These are phyloP conservation scores for Phaseolus coccineus DNA, from an alignment of 331 rosid genomes.

Conservation along the genomic window DNA sequence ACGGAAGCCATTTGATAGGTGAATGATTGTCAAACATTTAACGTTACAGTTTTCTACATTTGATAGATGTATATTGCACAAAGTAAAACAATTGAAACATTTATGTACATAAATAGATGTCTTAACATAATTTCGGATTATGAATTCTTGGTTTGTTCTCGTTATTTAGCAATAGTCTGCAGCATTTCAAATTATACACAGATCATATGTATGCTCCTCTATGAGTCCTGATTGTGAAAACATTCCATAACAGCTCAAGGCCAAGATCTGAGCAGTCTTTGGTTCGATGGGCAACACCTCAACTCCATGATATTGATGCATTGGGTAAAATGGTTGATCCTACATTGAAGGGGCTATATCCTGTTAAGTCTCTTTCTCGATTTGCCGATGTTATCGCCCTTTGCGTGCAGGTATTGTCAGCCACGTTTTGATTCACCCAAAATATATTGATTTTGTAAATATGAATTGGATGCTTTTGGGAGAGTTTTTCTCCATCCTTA, in stretches of 20 bases:
- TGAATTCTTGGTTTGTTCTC: neutral
- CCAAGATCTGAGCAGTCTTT: constrained; percentile 88
- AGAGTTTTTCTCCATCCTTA: neutral
- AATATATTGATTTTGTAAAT: constrained; percentile 1
- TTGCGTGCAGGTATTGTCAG: constrained; percentile 83
- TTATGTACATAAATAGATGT: neutral
- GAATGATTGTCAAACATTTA: constrained; percentile 27
- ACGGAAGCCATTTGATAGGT: constrained; percentile 92
- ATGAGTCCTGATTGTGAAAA: constrained; percentile 26
- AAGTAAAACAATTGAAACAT: constrained; percentile 21
- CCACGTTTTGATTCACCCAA: neutral
- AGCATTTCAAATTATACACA: constrained; percentile 14
- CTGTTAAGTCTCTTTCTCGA: constrained; percentile 95
- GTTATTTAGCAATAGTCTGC: neutral
- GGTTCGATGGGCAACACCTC: constrained; percentile 99
- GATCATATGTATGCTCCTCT: neutral
- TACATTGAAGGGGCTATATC: constrained; percentile 81
- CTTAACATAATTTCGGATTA: neutral
- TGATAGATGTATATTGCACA: neutral
- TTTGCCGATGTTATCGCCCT: constrained; percentile 98
- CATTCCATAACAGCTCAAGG: constrained; percentile 70
- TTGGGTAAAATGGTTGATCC: constrained; percentile 95
- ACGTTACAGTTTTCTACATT: constrained; percentile 23
- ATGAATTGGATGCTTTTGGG: neutral
- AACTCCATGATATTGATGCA: constrained; percentile 97